These are phyloP conservation scores for Cutaneotrichosporon sp. DNA, from an alignment of 1,284 basidiomycete genomes.

Conservation along the genomic window DNA sequence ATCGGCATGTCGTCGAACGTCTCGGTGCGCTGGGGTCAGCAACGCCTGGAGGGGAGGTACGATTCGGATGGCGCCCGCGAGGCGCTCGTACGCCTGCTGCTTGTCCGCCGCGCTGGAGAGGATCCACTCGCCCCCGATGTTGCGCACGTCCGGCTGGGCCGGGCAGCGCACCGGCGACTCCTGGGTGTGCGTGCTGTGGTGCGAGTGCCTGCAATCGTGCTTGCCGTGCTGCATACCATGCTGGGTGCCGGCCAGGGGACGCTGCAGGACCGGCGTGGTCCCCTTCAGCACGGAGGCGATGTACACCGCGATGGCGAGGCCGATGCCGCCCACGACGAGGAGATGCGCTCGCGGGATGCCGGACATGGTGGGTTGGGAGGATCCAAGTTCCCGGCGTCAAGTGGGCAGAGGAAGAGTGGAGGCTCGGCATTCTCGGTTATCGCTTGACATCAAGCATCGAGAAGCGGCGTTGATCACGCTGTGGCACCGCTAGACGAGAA, in stretches of 20 bases:
- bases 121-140: conserved; percentile 14
- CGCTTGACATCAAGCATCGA: too few relatives aligned
- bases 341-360: too few relatives aligned
- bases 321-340: too few relatives aligned
- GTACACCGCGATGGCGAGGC: too few relatives aligned
- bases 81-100: conserved; percentile 17
- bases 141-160: conserved; percentile 11
- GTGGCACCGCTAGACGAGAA: too few relatives aligned
- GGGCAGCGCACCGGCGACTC: conserved; percentile 16
- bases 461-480: too few relatives aligned
- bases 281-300: too few relatives aligned
- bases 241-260: neutral
- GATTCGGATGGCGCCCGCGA: conserved; percentile 17
- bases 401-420: too few relatives aligned
- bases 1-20: conserved; percentile 26
- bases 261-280: neutral
- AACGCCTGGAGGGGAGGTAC: neutral
- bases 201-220: conserved; percentile 10
- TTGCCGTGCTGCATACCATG: neutral
- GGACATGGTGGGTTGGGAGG: too few relatives aligned
- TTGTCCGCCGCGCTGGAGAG: conserved; percentile 1
- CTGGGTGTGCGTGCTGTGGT: conserved; percentile 3
- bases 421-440: too few relatives aligned
- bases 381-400: too few relatives aligned
- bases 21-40: conserved; percentile 15